Base-by-base conservation (phyloP, 176 grass and related monocot genomes). In the Phoenix roebelenii region DNA sequence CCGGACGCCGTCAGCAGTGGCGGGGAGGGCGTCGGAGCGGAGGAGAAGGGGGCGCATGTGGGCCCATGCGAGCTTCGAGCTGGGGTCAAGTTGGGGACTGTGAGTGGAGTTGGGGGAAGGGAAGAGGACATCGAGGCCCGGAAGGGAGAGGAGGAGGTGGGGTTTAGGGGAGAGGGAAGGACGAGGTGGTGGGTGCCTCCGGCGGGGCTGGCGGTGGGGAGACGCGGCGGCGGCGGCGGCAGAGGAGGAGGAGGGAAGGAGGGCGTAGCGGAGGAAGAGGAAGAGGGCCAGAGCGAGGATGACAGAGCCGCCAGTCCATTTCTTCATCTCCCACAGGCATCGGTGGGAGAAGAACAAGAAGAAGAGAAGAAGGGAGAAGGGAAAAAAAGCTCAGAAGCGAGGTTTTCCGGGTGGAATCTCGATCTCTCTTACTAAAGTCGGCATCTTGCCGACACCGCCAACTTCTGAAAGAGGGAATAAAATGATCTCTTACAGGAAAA, bases 1-100 rank as follows among this genome's bases (percentile, higher is more conserved):
- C 10, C 75, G 76, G 25, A 83, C 73, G 4, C 84, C 89, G 3
- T 75, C 65, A 2, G 81, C 50, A 14, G 82, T 78, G 7, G 50
- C 64, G 5, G 89, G 78, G 59, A 95, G 83, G 3, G 85, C 80
- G 57, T 95, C 90, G 22, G 90, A 89, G 51, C 85, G 79, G 52
- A 65, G 23, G 52, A 95, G 85, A 25, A 89, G 68, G 51, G 82
- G 69, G 58, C 76, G 82, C 76, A 89, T 78, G 69, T 81, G 82
- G 48, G 29, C 22, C 90, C 90, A 95, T 18, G 78, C 72, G 39
- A 81, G 71, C 30, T 68, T 63, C 1, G 66, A 70, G 25, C 5
- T 18, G 39, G 9, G 22, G 25, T 19, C 30, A 19, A 25, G 54
- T 44, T 50, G 35, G 14, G 55, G 12, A 5, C 18, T 12, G 16